Conservation (phyloP, 179 eudicot species). For the Carnegiea gigantea region DNA sequence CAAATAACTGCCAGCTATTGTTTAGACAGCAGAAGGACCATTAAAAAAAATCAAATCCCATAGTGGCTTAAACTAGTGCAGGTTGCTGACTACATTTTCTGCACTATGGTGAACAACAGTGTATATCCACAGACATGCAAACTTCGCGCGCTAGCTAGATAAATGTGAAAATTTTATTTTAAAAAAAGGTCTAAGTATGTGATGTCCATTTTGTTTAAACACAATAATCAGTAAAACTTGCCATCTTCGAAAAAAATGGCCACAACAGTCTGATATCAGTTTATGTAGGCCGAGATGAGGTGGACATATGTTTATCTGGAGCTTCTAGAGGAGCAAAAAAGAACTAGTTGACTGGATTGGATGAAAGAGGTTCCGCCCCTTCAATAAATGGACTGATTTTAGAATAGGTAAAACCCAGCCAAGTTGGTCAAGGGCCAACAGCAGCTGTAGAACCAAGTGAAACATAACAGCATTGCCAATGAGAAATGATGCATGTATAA, state of each 20-base stretch:
- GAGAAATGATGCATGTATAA: background rate
- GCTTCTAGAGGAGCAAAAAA: background rate
- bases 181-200: background rate
- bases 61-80: background rate
- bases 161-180: no score
- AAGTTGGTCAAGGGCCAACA: background rate
- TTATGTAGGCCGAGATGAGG: background rate
- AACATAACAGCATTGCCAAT: background rate
- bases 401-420: background rate
- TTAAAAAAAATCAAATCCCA: background rate
- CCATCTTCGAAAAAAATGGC: background rate
- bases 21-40: background rate
- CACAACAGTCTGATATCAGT: background rate
- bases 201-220: background rate
- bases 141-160: no score
- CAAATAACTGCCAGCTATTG: background rate
- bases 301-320: background rate
- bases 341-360: no score
- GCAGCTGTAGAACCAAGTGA: background rate
- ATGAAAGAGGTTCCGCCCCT: background rate
- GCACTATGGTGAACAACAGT: no score
- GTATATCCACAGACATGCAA: no score
- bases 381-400: background rate
- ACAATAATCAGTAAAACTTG: background rate
- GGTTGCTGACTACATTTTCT: no score